Evolutionary conservation across 108 stramenopile species (phyloP), one percentile per base, ranked within the genome.

Genomic region (Mediolabrus comicus): DNA sequence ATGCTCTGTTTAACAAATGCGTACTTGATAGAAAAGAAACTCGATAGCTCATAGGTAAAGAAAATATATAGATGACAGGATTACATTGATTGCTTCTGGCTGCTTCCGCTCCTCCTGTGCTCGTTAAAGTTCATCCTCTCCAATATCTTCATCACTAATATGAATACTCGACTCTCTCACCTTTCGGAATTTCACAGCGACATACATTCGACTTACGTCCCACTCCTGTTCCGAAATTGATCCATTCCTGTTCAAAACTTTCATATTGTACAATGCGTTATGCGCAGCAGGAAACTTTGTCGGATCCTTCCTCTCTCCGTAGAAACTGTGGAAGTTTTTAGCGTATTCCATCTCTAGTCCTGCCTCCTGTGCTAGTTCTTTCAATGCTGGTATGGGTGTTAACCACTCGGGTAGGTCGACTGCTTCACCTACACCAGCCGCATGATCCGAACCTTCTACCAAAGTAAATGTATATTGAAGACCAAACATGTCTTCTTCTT

Each of bases 341-440:
- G 80, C 90, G 58, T 83, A 87, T 62, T 86, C 86, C 28, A 96
- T 75, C 59, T 87, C 81, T 25, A 96, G 46, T 6, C 95, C 95
- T 16, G 83, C 85, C 65, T 90, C 90, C 39, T 77, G 62, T 13
- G 84, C 92, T 30, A 96, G 46, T 31, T 83, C 55, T 38, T 81
- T 59, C 33, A 94, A 53, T 1, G 85, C 87, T 1, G 89, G 86
- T 9, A 92, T 56, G 17, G 95, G 95, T 0, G 89, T 86, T 36
- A 96, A 61, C 95, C 92, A 96, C 73, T 96, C 95, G 3, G 91
- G 92, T 1, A 92, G 58, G 58, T 96, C 86, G 11, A 94, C 95
- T 12, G 91, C 91, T 55, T 93, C 91, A 3, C 88, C 92, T 2
- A 90, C 85, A 25, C 91, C 91, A 10, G 87, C 83, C 12, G 82